Evolutionary conservation across 495 filamentous ascomycete species (phyloP).

Genomic region (Recurvomyces mirabilis): DNA sequence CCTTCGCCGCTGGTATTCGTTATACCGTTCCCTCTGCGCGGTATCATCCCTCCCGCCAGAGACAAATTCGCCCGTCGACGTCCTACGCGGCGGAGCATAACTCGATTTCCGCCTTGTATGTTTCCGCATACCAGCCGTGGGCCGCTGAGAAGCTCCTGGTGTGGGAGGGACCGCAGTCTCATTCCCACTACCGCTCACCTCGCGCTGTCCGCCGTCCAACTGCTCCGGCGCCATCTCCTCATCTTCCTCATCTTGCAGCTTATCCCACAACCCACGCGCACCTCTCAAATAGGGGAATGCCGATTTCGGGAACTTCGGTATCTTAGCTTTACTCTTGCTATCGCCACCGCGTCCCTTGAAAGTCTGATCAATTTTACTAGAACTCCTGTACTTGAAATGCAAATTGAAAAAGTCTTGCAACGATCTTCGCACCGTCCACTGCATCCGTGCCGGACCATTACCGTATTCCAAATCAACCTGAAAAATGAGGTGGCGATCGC

Average conservation of each 20-base stretch:
- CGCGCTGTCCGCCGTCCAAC: constrained; percentile 41
- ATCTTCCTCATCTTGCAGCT: constrained; percentile 61
- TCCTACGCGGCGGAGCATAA: constrained; percentile 40
- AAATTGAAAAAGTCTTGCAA: constrained; percentile 85
- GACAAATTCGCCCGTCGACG: constrained; percentile 39
- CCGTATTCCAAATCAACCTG: constrained; percentile 93
- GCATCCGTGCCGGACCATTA: constrained; percentile 89
- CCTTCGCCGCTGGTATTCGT: constrained; percentile 67
- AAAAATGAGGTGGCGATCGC: constrained; percentile 76
- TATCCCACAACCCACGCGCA: constrained; percentile 65
- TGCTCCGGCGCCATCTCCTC: constrained; percentile 26
- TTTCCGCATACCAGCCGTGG: constrained; percentile 21
- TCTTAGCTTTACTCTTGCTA: constrained; percentile 47
- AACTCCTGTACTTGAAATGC: constrained; percentile 82
- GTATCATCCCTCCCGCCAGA: not conserved
- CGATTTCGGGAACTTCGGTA: constrained; percentile 79
- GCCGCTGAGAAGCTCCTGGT: constrained; percentile 32
- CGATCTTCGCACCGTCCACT: constrained; percentile 83
- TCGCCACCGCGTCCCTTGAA: constrained; percentile 53
- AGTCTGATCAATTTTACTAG: constrained; percentile 59
- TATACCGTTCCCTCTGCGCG: constrained; percentile 39
- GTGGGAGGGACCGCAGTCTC: no score
- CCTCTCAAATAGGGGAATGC: constrained; percentile 87
- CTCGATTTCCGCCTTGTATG: constrained; percentile 59
- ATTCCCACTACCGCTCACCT: constrained; percentile 49